Evolutionary conservation across 208 protist species (phyloP).

Genomic region (Sergeia podlipaevii): DNA sequence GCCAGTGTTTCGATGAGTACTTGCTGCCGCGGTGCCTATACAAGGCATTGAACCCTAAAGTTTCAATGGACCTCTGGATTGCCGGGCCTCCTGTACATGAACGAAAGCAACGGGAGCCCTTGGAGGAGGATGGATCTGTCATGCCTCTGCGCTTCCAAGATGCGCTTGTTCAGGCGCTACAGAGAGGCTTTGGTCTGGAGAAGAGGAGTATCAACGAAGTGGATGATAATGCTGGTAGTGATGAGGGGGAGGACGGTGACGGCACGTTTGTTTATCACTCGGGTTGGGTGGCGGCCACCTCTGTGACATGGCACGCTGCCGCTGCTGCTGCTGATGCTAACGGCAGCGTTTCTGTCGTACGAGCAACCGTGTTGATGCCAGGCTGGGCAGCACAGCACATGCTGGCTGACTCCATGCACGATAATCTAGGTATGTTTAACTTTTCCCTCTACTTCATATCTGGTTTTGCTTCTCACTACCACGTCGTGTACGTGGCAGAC

Average conservation of each 20-base stretch:
- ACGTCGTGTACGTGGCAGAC: background rate
- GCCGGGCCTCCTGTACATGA: background rate
- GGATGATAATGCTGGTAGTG: background rate
- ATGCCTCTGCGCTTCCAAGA: slow-evolving; percentile 3
- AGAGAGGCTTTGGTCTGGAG: background rate
- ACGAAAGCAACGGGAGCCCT: too few relatives aligned
- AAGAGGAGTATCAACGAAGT: too few relatives aligned
- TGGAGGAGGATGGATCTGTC: background rate
- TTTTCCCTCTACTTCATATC: slow-evolving; percentile 11
- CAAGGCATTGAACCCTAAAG: slow-evolving; percentile 9
- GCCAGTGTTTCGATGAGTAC: slow-evolving; percentile 29
- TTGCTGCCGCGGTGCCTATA: slow-evolving; percentile 48
- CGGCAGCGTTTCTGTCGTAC: slow-evolving; percentile 1
- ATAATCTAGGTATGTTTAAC: background rate
- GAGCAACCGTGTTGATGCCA: slow-evolving; percentile 15
- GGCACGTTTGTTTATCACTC: background rate
- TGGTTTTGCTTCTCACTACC: slow-evolving; percentile 4
- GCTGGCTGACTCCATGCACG: slow-evolving; percentile 8
- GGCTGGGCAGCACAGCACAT: slow-evolving; percentile 36
- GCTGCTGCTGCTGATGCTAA: background rate
- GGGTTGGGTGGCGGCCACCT: background rate
- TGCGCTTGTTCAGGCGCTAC: background rate
- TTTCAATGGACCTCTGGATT: slow-evolving; percentile 23
- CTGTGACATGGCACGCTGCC: background rate
- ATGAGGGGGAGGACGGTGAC: background rate